Evolutionary conservation across 139 green algal genomes (phyloP), one percentile per base, ranked within the genome.

Genomic region (Chlamydomonas urium): DNA sequence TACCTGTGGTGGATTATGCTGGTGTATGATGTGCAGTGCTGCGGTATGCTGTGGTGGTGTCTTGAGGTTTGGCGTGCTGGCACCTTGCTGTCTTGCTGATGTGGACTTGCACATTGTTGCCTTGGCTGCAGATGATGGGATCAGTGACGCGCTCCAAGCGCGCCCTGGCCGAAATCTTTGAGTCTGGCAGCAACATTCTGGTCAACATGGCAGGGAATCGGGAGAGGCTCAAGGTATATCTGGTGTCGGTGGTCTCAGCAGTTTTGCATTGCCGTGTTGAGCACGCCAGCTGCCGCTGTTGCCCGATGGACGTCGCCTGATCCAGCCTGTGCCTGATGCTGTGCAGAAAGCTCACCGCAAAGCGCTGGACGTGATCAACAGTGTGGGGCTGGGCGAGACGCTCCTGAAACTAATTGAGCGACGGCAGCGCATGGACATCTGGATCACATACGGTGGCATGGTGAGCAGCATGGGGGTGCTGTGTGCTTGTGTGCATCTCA

Each of bases 361-460:
- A 74, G 77, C 87, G 50, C 73, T 97, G 50, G 92, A 97, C 68
- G 81, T 97, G 58, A 67, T 96, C 2, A 96, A 97, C 78, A 86
- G 80, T 2, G 69, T 96, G 23, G 92, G 90, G 6, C 61, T 97
- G 68, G 92, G 86, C 2, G 88, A 94, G 45, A 90, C 83, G 0
- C 60, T 97, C 67, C 76, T 97, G 67, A 79, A 83, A 3, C 47
- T 94, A 28, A 93, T 90, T 47, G 92, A 97, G 35, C 75, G 89
- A 37, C 71, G 92, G 65, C 89, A 95, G 60, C 73, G 65, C 1
- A 79, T 85, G 66, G 92, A 97, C 85, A 85, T 90, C 38, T 83
- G 78, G 60, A 81, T 95, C 1, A 85, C 83, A 8, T 94, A 96
- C 50, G 89, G 84, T 8, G 92, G 92, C 75, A 97, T 97, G 92